Conservation (phyloP, 441 rosid species). For the Erysimum cheiri region DNA sequence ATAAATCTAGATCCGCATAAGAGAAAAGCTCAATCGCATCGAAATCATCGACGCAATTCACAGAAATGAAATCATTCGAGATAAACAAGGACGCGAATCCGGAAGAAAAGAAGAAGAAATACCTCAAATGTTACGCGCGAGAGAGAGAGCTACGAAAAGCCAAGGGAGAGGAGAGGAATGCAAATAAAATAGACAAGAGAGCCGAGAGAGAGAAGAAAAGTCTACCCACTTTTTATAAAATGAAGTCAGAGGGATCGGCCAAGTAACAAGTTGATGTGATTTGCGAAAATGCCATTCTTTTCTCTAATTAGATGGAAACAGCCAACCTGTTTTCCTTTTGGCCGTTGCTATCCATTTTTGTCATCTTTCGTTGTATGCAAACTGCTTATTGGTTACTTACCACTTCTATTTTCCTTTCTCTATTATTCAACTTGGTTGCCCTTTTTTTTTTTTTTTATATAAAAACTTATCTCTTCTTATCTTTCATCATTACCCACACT, state of each 20-base stretch:
- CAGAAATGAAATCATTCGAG: no score
- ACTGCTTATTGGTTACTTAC: neutral
- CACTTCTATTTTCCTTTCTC: neutral
- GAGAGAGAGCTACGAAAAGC: neutral
- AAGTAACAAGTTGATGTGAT: neutral
- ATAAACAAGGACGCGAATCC: neutral
- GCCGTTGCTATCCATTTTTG: neutral
- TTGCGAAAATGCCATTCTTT: neutral
- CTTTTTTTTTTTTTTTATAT: neutral
- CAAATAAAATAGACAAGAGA: neutral
- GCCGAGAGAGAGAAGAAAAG: no score
- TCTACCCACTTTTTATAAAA: no score
- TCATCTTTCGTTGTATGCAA: neutral
- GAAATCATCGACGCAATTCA: neutral
- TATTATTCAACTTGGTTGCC: neutral
- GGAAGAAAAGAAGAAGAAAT: neutral
- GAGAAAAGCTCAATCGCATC: no score
- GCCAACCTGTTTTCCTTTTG: constrained; percentile 16
- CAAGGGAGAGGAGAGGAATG: neutral
- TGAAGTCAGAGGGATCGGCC: neutral
- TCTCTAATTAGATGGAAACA: neutral
- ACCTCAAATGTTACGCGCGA: neutral
- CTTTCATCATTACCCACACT: constrained; percentile 15
- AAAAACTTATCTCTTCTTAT: neutral
- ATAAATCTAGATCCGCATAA: no score